Conservation (phyloP, 139 green algal genomes). For the Tetraselmis striata region DNA sequence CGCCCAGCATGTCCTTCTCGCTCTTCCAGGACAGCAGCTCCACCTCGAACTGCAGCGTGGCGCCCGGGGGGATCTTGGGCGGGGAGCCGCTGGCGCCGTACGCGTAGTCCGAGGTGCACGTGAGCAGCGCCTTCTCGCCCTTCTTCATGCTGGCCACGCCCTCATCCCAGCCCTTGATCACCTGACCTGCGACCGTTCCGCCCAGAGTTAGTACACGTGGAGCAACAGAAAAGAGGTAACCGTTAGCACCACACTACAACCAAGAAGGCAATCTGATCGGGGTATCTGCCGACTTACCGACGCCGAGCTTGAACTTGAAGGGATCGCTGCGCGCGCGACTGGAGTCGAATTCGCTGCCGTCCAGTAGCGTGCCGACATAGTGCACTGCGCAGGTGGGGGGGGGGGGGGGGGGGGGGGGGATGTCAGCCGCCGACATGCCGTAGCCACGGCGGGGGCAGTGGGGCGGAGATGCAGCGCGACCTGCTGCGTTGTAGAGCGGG, state of each 20-base stretch:
- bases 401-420: not conserved
- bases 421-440: not conserved
- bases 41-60: constrained; percentile 94
- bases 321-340: constrained; percentile 71
- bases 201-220: not conserved
- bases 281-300: constrained; percentile 40
- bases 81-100: constrained; percentile 80
- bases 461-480: too few relatives aligned
- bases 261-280: not conserved
- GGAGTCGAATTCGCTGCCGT: constrained; percentile 92
- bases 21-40: constrained; percentile 85
- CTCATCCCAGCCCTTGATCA: constrained; percentile 96
- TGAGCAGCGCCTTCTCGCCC: constrained; percentile 79
- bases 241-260: not conserved
- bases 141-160: constrained; percentile 91
- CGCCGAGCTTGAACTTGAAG: constrained; percentile 80
- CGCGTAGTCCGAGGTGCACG: constrained; percentile 74
- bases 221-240: not conserved
- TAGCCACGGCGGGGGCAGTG: too few relatives aligned
- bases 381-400: constrained; percentile 65
- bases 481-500: not conserved
- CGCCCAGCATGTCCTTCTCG: constrained; percentile 71
- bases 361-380: constrained; percentile 89
- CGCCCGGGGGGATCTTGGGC: constrained; percentile 79
- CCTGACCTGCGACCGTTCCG: constrained; percentile 36